These are phyloP conservation scores for Fusarium sp. DNA, from an alignment of 2,329 filamentous ascomycete species.

Conservation along the genomic window DNA sequence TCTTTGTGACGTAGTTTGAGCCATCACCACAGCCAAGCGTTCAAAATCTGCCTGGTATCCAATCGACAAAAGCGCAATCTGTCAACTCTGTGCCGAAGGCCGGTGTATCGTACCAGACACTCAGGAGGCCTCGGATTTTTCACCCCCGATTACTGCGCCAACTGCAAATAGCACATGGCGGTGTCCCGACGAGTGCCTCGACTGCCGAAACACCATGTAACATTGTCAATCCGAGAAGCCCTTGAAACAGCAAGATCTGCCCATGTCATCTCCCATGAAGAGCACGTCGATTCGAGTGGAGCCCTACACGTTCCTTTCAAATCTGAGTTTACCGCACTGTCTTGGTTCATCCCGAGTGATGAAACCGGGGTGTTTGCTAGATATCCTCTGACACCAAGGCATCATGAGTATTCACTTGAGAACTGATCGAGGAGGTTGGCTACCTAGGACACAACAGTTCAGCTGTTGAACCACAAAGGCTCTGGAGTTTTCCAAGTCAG, in stretches of 20 bases:
- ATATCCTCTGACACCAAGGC: background rate
- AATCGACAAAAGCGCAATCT: slow-evolving; percentile 4
- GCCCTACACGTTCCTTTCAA: background rate
- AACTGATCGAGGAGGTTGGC: background rate
- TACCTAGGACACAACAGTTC: background rate
- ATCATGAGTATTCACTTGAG: background rate
- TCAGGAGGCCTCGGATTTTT: slow-evolving; percentile 6
- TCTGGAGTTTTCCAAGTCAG: background rate
- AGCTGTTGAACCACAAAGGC: background rate
- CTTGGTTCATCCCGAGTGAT: background rate
- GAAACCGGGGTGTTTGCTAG: background rate
- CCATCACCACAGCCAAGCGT: slow-evolving; percentile 9
- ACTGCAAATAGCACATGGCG: background rate
- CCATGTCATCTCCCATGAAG: background rate
- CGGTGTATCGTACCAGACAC: background rate
- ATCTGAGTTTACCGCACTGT: background rate
- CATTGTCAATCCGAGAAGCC: background rate
- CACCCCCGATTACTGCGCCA: background rate
- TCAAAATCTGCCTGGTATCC: background rate
- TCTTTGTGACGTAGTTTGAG: slow-evolving; percentile 20
- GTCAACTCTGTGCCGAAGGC: slow-evolving; percentile 5
- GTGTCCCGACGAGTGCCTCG: background rate
- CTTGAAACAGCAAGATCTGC: slow-evolving; percentile 6
- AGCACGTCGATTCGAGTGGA: background rate
- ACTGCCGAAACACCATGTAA: background rate